These are phyloP conservation scores for Ambrosiella cleistominuta DNA, from an alignment of 2,329 filamentous ascomycete species.

Conservation along the genomic window DNA sequence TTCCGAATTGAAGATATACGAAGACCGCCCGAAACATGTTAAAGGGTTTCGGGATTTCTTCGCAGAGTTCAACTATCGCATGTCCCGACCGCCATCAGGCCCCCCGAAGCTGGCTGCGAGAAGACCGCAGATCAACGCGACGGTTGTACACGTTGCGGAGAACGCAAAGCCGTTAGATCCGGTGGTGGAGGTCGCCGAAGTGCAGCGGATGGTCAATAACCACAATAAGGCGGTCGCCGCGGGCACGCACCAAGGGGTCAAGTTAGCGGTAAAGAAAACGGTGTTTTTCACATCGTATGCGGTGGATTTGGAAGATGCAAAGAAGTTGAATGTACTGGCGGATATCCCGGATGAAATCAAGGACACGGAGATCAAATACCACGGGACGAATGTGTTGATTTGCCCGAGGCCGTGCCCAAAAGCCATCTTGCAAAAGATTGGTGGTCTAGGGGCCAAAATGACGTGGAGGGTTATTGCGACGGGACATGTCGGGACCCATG, in stretches of 20 bases:
- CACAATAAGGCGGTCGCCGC: constrained; percentile 50
- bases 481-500: constrained; percentile 55
- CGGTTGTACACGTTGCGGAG: constrained; percentile 78
- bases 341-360: constrained; percentile 42
- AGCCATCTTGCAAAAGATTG: constrained; percentile 62
- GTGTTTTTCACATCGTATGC: constrained; percentile 90
- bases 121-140: constrained; percentile 36
- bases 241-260: constrained; percentile 17
- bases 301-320: constrained; percentile 53
- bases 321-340: constrained; percentile 54
- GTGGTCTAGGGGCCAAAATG: constrained; percentile 69
- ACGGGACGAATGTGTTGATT: constrained; percentile 86
- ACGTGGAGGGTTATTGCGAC: constrained; percentile 69
- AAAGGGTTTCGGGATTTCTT: constrained; percentile 78
- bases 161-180: constrained; percentile 57
- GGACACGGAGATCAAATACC: constrained; percentile 56
- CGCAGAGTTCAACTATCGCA: constrained; percentile 45
- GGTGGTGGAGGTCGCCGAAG: constrained; percentile 59
- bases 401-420: constrained; percentile 57
- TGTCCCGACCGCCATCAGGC: constrained; percentile 24
- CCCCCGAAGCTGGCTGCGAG: constrained; percentile 35
- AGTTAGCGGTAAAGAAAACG: constrained; percentile 62
- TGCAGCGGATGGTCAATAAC: constrained; percentile 75
- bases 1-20: constrained; percentile 63
- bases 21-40: constrained; percentile 49